Evolutionary conservation across 78 protist genomes (phyloP), one percentile per base, ranked within the genome.

Genomic region (Acrasis kona): DNA sequence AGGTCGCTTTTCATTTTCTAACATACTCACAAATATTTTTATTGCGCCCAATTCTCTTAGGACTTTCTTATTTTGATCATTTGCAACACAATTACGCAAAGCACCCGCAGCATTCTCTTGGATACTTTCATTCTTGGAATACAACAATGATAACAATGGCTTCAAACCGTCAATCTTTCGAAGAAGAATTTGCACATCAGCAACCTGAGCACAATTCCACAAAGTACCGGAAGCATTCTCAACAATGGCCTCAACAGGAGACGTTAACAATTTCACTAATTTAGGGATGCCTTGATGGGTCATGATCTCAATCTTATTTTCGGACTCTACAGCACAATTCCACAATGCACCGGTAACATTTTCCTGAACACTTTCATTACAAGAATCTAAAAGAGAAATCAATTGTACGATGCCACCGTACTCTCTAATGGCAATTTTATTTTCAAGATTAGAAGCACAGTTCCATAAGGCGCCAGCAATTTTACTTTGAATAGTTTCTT

Each of bases 391-490:
- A 3, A 78, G 74, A 19, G 38, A 50, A 32, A 67, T 37, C 12
- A 78, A 75, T 9, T 40, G 57, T 1, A 37, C 72, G 28, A 78
- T 39, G 65, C 58, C 28, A 31, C 82, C 82, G 38, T 42, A 66
- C 38, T 66, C 36, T 10, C 75, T 40, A 10, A 78, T 0, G 34
- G 32, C 38, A 67, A 6, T 3, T 39, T 27, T 1, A 75, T 78
- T 78, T 40, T 78, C 74, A 10, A 37, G 8, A n/a, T 34, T 5
- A 39, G 82, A 66, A 1, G 75, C 82, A 41, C 73, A 67, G 66
- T 78, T 78, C 82, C 82, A 78, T 4, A 78, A 2, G 3, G 82
- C 82, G 3, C 82, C 82, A 2, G 82, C 73, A 7, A 30, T 31
- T 40, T 67, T 66, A 29, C 61, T 1, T 41, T 68, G 82, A 66